Base-by-base conservation (phyloP, 2,329 filamentous ascomycete species). In the Fusarium stilboides region DNA sequence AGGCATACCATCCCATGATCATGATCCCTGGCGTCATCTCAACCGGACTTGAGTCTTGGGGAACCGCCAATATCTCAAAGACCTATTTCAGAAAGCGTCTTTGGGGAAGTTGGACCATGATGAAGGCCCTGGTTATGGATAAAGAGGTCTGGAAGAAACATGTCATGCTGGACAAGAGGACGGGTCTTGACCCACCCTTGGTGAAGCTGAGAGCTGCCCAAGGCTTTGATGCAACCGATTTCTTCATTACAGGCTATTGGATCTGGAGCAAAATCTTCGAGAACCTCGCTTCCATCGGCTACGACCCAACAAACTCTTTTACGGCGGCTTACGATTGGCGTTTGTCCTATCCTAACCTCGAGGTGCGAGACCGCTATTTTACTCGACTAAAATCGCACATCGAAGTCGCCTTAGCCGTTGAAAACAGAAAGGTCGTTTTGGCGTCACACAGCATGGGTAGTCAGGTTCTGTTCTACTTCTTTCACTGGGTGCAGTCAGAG, bases 21-120 rank as follows among this genome's bases (percentile, higher is more conserved):
- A 98, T 99, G 95, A 90, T 99, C 12, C 96, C 96, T 0, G 96
- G 96, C 6, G 96, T 99, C 62, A 99, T 99, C 72, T 98, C 96
- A 0, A 98, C 96, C 0, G 96, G 96, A 2, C 87, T 99, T 24
- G 96, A 99, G 80, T 97, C 94, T 47, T 99, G 96, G 96, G 94
- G 95, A 6, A 98, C 96, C 0, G 90, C 92, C 51, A 92, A 94
- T 76, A 84, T 86, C 42, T 97, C 94, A 9, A 88, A 94, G 36
- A 92, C 91, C 62, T 99, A 98, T 80, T 99, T 99, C 80, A 87
- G 96, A 67, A 97, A 97, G 82, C 87, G 96, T 55, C 82, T 99
- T 50, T 99, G 96, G 96, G 96, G 96, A 6, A 97, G 94, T 72
- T 99, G 97, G 96, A 97, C 89, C 69, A 99, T 99, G 96, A 98